These are phyloP conservation scores for Lentinus tigrinus DNA, from an alignment of 768 basidiomycete genomes.

Conservation along the genomic window DNA sequence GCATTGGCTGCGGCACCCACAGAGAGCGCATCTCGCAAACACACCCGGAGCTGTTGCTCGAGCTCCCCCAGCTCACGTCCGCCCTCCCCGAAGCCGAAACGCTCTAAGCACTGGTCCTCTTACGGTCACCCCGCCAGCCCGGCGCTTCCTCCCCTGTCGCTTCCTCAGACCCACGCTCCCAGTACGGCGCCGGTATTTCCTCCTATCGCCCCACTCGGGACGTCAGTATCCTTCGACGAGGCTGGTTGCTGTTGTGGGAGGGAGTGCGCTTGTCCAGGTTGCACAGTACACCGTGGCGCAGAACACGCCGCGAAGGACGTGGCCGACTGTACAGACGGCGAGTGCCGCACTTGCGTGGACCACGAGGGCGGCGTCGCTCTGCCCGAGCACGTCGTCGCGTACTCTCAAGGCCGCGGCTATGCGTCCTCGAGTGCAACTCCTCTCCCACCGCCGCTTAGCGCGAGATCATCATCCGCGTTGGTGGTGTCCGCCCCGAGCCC, in stretches of 20 bases:
- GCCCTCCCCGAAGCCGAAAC: slow-evolving; percentile 12
- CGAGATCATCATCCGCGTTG: neutral
- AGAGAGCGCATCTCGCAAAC: slow-evolving; percentile 7
- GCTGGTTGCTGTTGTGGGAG: slow-evolving; percentile 74
- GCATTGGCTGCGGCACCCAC: neutral
- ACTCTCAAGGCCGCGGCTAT: slow-evolving; percentile 2
- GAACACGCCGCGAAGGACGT: slow-evolving; percentile 40
- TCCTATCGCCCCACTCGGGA: slow-evolving; percentile 59
- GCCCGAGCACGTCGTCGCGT: slow-evolving; percentile 5
- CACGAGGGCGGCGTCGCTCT: slow-evolving; percentile 43
- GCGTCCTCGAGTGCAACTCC: neutral
- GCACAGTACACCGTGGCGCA: slow-evolving; percentile 63
- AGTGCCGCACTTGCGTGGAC: slow-evolving; percentile 65
- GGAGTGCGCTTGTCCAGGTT: slow-evolving; percentile 71
- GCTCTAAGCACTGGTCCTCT: slow-evolving; percentile 1
- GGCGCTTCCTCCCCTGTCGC: slow-evolving; percentile 8
- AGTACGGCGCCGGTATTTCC: slow-evolving; percentile 44
- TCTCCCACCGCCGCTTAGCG: neutral
- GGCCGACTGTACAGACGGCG: slow-evolving; percentile 43
- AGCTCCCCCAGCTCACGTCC: slow-evolving; percentile 1
- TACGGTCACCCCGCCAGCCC: neutral
- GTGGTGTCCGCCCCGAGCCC: neutral
- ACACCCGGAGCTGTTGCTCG: slow-evolving; percentile 12
- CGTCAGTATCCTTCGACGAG: slow-evolving; percentile 57
- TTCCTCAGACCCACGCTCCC: neutral